Evolutionary conservation across 805 yeast species (phyloP).

Genomic region (Candida nonsorbophila): DNA sequence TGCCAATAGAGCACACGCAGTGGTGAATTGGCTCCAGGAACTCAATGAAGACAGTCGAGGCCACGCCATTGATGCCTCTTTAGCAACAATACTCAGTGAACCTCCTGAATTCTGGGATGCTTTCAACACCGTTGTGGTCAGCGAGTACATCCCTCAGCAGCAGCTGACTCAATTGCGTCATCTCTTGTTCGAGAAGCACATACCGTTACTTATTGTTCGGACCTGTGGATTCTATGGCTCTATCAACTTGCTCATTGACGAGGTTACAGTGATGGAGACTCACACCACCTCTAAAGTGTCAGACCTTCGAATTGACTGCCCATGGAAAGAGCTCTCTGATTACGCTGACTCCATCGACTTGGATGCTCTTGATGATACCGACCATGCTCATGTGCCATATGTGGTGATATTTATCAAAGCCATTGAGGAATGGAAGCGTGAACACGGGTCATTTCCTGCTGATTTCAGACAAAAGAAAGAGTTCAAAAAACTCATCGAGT

Average conservation of each 20-base stretch:
- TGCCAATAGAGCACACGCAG: slow-evolving; percentile 28
- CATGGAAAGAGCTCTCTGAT: slow-evolving; percentile 65
- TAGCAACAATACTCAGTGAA: no score
- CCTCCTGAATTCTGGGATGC: slow-evolving; percentile 36
- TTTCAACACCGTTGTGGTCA: slow-evolving; percentile 46
- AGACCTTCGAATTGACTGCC: slow-evolving; percentile 61
- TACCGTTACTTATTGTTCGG: slow-evolving; percentile 51
- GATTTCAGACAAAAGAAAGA: slow-evolving; percentile 35
- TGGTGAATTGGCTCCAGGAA: slow-evolving; percentile 41
- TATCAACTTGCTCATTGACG: slow-evolving; percentile 46
- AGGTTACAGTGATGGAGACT: slow-evolving; percentile 68
- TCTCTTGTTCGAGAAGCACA: slow-evolving; percentile 34
- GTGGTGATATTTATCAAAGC: slow-evolving; percentile 56
- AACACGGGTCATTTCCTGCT: slow-evolving; percentile 27
- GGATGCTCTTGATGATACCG: slow-evolving; percentile 36
- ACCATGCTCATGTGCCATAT: slow-evolving; percentile 65
- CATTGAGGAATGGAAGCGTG: slow-evolving; percentile 34
- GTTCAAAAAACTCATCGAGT: slow-evolving; percentile 31
- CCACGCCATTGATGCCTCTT: slow-evolving; percentile 11
- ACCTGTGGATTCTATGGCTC: slow-evolving; percentile 65
- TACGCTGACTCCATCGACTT: slow-evolving; percentile 50
- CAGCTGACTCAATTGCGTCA: slow-evolving; percentile 22
- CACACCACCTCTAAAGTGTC: slow-evolving; percentile 57
- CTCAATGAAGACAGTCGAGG: slow-evolving; percentile 58
- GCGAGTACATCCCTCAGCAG: slow-evolving; percentile 18